These are phyloP conservation scores for Starmerella apis DNA, from an alignment of 805 yeast species.

Conservation along the genomic window DNA sequence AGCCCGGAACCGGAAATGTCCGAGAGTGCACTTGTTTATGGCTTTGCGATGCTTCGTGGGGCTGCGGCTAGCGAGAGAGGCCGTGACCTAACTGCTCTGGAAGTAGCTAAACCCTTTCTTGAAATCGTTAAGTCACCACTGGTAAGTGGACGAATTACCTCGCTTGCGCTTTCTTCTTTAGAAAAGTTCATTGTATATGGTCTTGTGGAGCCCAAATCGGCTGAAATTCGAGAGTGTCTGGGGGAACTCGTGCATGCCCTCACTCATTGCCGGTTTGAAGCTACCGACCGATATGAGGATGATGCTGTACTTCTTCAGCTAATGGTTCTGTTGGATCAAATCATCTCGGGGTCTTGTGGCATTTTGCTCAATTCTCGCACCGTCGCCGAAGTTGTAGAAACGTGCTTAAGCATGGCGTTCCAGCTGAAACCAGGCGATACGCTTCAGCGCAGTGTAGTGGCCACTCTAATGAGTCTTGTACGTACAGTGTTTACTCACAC, in stretches of 20 bases:
- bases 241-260: conserved; percentile 62
- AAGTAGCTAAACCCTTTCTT: conserved; percentile 77
- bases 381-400: conserved; percentile 79
- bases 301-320: conserved; percentile 84
- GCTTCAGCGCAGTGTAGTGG: conserved; percentile 70
- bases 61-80: conserved; percentile 48
- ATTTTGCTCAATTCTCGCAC: conserved; percentile 66
- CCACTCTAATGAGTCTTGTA: conserved; percentile 20
- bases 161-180: conserved; percentile 65
- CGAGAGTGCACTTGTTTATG: conserved; percentile 58
- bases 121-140: conserved; percentile 71
- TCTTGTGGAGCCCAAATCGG: conserved; percentile 47
- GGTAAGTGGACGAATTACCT: conserved; percentile 78
- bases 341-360: conserved; percentile 57
- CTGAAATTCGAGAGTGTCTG: conserved; percentile 47
- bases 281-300: conserved; percentile 83
- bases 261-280: conserved; percentile 92
- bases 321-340: conserved; percentile 56
- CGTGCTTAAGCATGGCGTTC: conserved; percentile 83
- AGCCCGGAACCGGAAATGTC: neutral
- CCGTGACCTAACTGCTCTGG: conserved; percentile 53
- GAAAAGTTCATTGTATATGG: conserved; percentile 61
- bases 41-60: conserved; percentile 67
- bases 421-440: conserved; percentile 87
- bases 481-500: conserved; percentile 17